Evolutionary conservation across 2,329 filamentous ascomycete genomes (phyloP).

Genomic region (Phialocephala subalpina): DNA sequence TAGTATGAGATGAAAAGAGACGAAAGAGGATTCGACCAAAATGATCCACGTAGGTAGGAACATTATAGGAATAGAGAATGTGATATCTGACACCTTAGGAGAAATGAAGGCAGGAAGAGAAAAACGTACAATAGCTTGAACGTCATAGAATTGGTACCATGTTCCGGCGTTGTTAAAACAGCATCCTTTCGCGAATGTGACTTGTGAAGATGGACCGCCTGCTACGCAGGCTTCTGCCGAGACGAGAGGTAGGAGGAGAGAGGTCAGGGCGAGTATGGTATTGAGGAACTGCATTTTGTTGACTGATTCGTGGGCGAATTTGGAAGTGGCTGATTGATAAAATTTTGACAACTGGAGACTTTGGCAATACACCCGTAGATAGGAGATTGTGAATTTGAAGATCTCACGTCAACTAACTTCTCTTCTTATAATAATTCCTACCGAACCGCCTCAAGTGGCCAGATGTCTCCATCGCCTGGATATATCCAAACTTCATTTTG

Average conservation of each 20-base stretch:
- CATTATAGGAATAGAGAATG: neutral
- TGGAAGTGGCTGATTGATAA: no score
- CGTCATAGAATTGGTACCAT: conserved; percentile 37
- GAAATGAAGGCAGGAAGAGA: neutral
- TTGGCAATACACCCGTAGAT: no score
- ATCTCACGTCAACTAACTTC: no score
- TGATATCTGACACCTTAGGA: neutral
- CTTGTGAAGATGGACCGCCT: conserved; percentile 32
- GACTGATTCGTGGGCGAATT: no score
- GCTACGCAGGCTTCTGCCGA: conserved; percentile 33
- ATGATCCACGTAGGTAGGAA: neutral
- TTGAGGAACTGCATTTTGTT: conserved; percentile 28
- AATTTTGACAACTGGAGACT: no score
- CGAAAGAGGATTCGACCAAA: no score
- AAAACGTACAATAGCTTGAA: conserved; percentile 33
- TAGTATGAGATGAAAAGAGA: no score
- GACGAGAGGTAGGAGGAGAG: conserved; percentile 25
- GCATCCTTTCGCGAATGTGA: conserved; percentile 32
- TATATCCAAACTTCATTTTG: neutral
- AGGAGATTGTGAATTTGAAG: no score
- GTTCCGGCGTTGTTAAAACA: conserved; percentile 32
- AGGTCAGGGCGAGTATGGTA: conserved; percentile 19
- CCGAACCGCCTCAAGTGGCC: no score
- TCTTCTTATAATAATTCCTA: no score
- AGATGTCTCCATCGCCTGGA: conserved; percentile 2